Evolutionary conservation across 768 basidiomycete species (phyloP), one percentile per base, ranked within the genome.

Genomic region (Tylopilus intermedius): DNA sequence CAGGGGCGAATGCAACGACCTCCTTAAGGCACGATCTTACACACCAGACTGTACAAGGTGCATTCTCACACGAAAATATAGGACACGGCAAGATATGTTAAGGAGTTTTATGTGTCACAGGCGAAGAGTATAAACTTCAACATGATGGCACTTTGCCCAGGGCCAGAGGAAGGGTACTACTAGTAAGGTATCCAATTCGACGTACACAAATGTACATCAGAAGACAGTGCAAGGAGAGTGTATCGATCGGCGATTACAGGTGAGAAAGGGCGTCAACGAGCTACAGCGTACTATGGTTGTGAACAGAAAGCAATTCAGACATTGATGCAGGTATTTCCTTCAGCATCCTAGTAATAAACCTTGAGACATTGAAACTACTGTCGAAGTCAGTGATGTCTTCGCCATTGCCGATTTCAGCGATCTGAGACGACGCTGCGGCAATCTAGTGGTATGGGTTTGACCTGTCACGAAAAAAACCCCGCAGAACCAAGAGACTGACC

Each of bases 1-100:
- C 65, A 78, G 84, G 58, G 90, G 90, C 0, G 72, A 74, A 52
- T 82, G 80, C 57, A 68, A 54, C 1, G 74, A 87, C 63, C 70
- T 92, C 41, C 66, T 92, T 47, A 64, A 73, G 65, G 88, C 80
- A 61, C n/a, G 42, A 5, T 30, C 14, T 32, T 44, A 29, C 37
- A 30, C 8, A n/a, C 1, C 39, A 27, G 2, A 40, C 24, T 13
- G 18, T 32, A 35, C 1, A n/a, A 32, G 5, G 6, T 47, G 5
- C 21, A 15, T 49, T 47, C 45, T 55, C 22, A 45, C 24, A 24
- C 24, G 24, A 35, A 41, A n/a, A 18, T 15, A 9, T 51, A 78
- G 76, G 78, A 81, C 57, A 68, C 73, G 5, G 78, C 76, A 2
- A 72, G 71, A 54, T 67, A 78, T 46, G 72, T 81, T 18, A 70